These are phyloP conservation scores for Elsinoe batatas DNA, from an alignment of 2,329 filamentous ascomycete genomes.

Conservation along the genomic window DNA sequence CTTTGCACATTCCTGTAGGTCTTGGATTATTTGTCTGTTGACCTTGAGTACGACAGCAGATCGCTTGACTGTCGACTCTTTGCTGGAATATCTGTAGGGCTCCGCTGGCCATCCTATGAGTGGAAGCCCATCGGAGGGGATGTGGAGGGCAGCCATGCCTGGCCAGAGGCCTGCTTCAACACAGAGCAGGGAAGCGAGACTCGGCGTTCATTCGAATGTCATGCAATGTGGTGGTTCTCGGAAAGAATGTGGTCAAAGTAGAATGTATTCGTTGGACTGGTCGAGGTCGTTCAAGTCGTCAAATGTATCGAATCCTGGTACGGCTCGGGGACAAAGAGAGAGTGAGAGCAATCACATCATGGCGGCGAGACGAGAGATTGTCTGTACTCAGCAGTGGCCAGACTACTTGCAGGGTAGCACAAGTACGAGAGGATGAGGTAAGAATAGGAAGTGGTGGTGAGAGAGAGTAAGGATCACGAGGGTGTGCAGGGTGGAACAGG, in stretches of 20 bases:
- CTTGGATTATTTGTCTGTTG: constrained; percentile 23
- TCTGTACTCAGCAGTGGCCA: not conserved
- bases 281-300: not conserved
- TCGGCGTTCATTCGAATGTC: constrained; percentile 2
- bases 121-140: constrained; percentile 20
- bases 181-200: not conserved
- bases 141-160: constrained; percentile 18
- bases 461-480: constrained; percentile 8
- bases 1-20: constrained; percentile 25
- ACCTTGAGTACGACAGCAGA: constrained; percentile 26
- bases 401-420: not conserved
- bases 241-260: not conserved
- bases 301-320: not conserved
- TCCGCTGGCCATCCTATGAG: constrained; percentile 20
- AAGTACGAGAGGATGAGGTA: not conserved
- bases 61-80: constrained; percentile 11
- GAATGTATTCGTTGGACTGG: not conserved
- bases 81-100: constrained; percentile 13
- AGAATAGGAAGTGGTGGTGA: not conserved
- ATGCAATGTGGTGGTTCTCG: not conserved
- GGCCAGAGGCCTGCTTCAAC: constrained; percentile 1
- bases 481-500: not conserved
- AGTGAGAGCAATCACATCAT: constrained; percentile 11
- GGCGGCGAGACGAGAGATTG: not conserved
- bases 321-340: not conserved